Percentiles rank a stretch among this genome's conserved stretches.
Evolutionary conservation across 129 eudicot genomes (phyloP).

Genomic region (Artemisia tridentata): DNA sequence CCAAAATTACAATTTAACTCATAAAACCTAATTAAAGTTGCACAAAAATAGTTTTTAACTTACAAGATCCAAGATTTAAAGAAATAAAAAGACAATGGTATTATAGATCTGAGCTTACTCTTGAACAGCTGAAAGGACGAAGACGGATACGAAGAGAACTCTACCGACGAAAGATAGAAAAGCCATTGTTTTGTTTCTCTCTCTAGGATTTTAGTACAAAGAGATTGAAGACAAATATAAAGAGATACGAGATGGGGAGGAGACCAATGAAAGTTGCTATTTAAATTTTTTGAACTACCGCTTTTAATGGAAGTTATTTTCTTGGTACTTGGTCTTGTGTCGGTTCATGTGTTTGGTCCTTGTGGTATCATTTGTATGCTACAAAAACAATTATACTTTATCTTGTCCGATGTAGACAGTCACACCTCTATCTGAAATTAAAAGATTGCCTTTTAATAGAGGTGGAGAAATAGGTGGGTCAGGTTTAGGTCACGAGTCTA

Average conservation of each 20-base stretch:
- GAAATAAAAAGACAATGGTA: neutral
- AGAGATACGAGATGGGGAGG: slow-evolving; percentile 27
- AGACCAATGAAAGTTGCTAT: slow-evolving; percentile 6
- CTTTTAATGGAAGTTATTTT: slow-evolving; percentile 16
- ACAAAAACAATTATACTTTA: no score
- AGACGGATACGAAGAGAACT: slow-evolving; percentile 75
- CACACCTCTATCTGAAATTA: no score
- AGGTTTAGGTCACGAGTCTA: no score
- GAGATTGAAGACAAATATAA: slow-evolving; percentile 27
- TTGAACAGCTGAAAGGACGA: slow-evolving; percentile 73
- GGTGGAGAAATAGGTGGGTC: no score
- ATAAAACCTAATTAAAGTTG: neutral
- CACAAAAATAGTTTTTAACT: neutral
- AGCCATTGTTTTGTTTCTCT: slow-evolving; percentile 53
- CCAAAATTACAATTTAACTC: slow-evolving; percentile 7
- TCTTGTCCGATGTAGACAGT: no score
- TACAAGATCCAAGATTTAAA: slow-evolving; percentile 1
- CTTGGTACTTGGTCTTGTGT: no score
- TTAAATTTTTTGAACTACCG: slow-evolving; percentile 38
- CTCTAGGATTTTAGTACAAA: slow-evolving; percentile 24
- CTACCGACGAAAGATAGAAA: slow-evolving; percentile 69
- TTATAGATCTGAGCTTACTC: slow-evolving; percentile 70
- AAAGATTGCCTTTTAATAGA: no score
- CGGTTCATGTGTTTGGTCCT: neutral
- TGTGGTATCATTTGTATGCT: no score